A percentile compares a stretch with the other conserved stretches of the same genome.
These are phyloP conservation scores for Macrophomina pseudophaseolina DNA, from an alignment of 2,329 filamentous ascomycete genomes.

Conservation along the genomic window DNA sequence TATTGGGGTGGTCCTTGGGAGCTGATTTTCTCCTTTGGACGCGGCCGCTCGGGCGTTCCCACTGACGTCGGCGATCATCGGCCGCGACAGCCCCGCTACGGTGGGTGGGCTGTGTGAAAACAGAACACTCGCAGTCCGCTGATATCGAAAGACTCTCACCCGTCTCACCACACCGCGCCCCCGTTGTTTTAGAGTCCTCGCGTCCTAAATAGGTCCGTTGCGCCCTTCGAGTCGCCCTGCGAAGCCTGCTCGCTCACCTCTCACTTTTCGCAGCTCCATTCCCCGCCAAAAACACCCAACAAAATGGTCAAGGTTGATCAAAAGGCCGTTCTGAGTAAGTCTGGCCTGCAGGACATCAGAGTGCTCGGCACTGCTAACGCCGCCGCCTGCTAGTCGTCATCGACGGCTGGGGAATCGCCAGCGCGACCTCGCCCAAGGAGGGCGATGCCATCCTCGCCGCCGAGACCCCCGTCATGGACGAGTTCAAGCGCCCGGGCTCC, in stretches of 20 bases:
- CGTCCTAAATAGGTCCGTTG: neutral
- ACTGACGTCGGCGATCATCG: constrained; percentile 24
- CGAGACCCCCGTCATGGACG: constrained; percentile 93
- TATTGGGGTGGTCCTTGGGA: neutral
- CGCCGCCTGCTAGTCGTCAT: constrained; percentile 70
- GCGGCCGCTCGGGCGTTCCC: constrained; percentile 11
- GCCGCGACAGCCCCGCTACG: constrained; percentile 4
- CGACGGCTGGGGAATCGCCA: constrained; percentile 95
- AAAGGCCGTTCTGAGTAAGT: constrained; percentile 65
- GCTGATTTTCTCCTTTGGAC: neutral
- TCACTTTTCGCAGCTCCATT: constrained; percentile 15
- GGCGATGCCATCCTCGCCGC: constrained; percentile 96
- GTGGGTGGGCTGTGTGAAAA: constrained; percentile 12
- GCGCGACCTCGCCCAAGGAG: constrained; percentile 77
- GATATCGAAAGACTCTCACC: constrained; percentile 26
- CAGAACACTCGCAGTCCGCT: constrained; percentile 20
- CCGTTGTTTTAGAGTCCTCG: neutral
- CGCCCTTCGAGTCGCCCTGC: neutral
- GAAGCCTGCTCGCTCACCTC: constrained; percentile 6
- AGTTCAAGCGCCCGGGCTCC: constrained; percentile 69
- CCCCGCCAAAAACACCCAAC: constrained; percentile 32
- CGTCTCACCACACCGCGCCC: constrained; percentile 16
- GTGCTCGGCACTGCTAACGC: constrained; percentile 44
- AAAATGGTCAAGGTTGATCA: constrained; percentile 71
- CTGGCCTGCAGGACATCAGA: constrained; percentile 59